phyloP scores from a whole-genome alignment of 345 rosid species.

The Lenwebbia sp. region DNA sequence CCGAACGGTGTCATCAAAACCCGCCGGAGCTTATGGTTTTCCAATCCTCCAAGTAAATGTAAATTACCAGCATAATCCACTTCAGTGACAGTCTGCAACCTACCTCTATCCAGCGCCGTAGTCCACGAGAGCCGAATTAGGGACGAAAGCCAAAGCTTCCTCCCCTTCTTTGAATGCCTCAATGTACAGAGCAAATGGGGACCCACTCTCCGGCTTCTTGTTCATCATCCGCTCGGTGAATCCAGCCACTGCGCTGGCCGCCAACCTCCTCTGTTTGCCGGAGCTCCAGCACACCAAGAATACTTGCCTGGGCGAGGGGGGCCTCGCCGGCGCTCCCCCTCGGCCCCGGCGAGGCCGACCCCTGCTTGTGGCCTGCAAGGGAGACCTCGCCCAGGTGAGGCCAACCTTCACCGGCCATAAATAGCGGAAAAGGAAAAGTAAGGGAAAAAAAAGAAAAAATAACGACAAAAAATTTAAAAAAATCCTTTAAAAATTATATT shows the following conservation, averaged over 20 bases:
- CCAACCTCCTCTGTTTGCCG: slow-evolving; percentile 52
- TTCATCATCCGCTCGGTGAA: slow-evolving; percentile 76
- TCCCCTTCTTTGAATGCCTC: slow-evolving; percentile 63
- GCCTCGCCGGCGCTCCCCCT: too few relatives aligned
- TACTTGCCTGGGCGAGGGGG: too few relatives aligned
- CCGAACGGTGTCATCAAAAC: background rate
- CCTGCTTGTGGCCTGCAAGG: too few relatives aligned
- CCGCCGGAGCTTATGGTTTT: background rate
- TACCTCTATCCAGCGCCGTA: slow-evolving; percentile 62
- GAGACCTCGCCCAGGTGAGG: too few relatives aligned
- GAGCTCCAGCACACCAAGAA: slow-evolving; percentile 39
- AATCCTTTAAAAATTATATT: too few relatives aligned
- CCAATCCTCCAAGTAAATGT: background rate
- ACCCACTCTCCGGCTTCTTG: slow-evolving; percentile 30
- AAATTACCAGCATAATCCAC: slow-evolving; percentile 25
- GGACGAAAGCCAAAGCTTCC: slow-evolving; percentile 63
- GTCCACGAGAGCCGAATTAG: slow-evolving; percentile 47
- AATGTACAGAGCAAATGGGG: slow-evolving; percentile 28
- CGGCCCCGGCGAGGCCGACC: too few relatives aligned
- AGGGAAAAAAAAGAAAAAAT: too few relatives aligned
- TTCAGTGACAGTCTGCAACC: slow-evolving; percentile 47
- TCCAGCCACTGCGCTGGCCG: slow-evolving; percentile 59
- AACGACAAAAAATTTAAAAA: too few relatives aligned
- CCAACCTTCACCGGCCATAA: too few relatives aligned
- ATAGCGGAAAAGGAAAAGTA: too few relatives aligned